Evolutionary conservation across 2,329 filamentous ascomycete genomes (phyloP), one percentile per base, ranked within the genome.

Genomic region (Penicillium sp.): DNA sequence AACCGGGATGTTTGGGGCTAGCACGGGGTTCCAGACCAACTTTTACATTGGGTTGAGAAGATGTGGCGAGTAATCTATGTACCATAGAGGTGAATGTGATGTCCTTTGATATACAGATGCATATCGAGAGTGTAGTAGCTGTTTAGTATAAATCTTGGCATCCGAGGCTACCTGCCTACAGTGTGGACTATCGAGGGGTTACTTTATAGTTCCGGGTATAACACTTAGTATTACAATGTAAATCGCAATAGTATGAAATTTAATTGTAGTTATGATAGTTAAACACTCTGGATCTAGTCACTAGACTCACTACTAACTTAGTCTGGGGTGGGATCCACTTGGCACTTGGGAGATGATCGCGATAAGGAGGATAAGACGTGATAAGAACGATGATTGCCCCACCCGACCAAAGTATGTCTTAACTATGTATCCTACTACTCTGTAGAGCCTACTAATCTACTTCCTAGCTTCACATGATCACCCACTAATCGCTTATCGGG

Each of bases 31-130:
- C 53, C 56, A 58, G 24, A 24, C 47, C 53, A 59, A 49, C 45
- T 42, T 33, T 54, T 65, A 62, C 57, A 63, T 58, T 55, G 53
- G 56, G 56, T 54, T 63, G 58, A 63, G 68, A 62, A 62, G 50
- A 63, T 65, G 64, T 67, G 60, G 59, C 62, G 58, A 68, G 61
- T 68, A 70, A 71, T 71, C 53, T 66, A 65, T 71, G 69, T 71
- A 71, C 68, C 62, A 71, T 71, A 71, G 69, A 65, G 62, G 63
- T 66, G 67, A 68, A 68, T 69, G 60, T 65, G 67, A 69, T 44
- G 49, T 19, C 57, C 9, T 54, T 53, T 63, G 56, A 57, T 56
- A 59, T 58, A 45, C 19, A 19, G n/a, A 42, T 22, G n/a, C 10
- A 19, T 44, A 13, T 42, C 10, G 8, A 42, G 38, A 44, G 9